These are phyloP conservation scores for Bruguiera parviflora DNA, from an alignment of 345 rosid genomes.

Conservation along the genomic window DNA sequence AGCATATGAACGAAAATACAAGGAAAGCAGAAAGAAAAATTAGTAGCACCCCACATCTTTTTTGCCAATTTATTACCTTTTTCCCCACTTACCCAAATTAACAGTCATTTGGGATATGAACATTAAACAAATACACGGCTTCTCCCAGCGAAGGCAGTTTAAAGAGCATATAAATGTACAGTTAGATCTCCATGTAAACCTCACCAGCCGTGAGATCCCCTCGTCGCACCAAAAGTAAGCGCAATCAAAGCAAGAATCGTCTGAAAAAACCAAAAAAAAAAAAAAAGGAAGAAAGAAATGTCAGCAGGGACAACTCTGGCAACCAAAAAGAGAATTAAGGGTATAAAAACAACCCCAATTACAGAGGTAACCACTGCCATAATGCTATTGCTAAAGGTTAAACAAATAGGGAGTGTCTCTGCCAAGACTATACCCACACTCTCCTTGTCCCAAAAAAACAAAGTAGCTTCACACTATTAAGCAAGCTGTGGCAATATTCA, in stretches of 20 bases:
- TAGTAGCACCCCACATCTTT: too few relatives aligned
- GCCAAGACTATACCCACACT: not conserved
- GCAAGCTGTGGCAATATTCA: not conserved
- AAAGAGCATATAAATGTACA: slow-evolving; percentile 2
- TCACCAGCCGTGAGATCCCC: slow-evolving; percentile 51
- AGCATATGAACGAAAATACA: too few relatives aligned
- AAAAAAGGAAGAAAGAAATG: not conserved
- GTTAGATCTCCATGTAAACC: not conserved
- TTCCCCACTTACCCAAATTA: too few relatives aligned
- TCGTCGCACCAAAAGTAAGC: slow-evolving; percentile 51
- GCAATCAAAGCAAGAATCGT: slow-evolving; percentile 56
- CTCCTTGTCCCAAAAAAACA: not conserved
- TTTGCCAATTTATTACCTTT: too few relatives aligned
- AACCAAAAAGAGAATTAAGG: not conserved
- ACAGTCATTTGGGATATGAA: too few relatives aligned
- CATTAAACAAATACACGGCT: not conserved
- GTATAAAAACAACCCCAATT: not conserved
- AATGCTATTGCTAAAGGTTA: not conserved
- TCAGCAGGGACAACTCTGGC: not conserved
- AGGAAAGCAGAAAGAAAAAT: too few relatives aligned
- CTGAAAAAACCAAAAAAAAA: slow-evolving; percentile 29
- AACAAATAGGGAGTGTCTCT: not conserved
- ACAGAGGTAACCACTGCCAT: not conserved
- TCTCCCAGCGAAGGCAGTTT: not conserved
- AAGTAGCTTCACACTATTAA: not conserved